Evolutionary conservation across 345 rosid genomes (phyloP).

Genomic region (Salix arbutifolia): DNA sequence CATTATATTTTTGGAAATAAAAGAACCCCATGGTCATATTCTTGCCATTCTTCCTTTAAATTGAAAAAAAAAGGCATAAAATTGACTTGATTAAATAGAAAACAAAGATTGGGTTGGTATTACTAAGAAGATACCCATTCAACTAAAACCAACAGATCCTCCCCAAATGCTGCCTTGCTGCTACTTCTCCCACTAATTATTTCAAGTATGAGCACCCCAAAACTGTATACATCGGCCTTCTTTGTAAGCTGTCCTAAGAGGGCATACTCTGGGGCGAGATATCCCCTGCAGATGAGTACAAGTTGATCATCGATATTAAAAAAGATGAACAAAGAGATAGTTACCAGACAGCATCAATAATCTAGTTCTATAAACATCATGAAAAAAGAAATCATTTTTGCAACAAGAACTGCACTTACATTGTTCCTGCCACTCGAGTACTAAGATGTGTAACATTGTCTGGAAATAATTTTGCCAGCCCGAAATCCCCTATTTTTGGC

Average conservation of each 20-base stretch:
- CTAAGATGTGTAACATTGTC: constrained; percentile 70
- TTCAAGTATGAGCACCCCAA: constrained; percentile 81
- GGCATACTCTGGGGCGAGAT: constrained; percentile 95
- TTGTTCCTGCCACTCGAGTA: constrained; percentile 76
- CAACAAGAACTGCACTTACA: constrained; percentile 39
- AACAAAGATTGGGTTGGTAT: not conserved
- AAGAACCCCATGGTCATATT: too few species aligned
- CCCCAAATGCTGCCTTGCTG: constrained; percentile 76
- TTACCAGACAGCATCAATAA: not conserved
- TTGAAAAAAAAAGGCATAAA: too few species aligned
- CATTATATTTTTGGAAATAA: not conserved
- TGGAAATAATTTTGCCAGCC: constrained; percentile 73
- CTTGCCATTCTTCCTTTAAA: too few species aligned
- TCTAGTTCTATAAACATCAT: not conserved
- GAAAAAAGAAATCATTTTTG: not conserved
- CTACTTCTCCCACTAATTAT: constrained; percentile 79
- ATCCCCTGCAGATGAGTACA: constrained; percentile 55
- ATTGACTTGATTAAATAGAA: not conserved
- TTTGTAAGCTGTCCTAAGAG: constrained; percentile 75
- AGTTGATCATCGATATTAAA: not conserved
- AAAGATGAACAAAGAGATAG: not conserved
- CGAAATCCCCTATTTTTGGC: constrained; percentile 77
- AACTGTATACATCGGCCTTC: constrained; percentile 95
- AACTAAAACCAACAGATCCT: constrained; percentile 54
- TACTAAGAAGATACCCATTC: constrained; percentile 72